Evolutionary conservation across 2,329 filamentous ascomycete species (phyloP), one percentile per base, ranked within the genome.

Genomic region (Epichloe scottii): DNA sequence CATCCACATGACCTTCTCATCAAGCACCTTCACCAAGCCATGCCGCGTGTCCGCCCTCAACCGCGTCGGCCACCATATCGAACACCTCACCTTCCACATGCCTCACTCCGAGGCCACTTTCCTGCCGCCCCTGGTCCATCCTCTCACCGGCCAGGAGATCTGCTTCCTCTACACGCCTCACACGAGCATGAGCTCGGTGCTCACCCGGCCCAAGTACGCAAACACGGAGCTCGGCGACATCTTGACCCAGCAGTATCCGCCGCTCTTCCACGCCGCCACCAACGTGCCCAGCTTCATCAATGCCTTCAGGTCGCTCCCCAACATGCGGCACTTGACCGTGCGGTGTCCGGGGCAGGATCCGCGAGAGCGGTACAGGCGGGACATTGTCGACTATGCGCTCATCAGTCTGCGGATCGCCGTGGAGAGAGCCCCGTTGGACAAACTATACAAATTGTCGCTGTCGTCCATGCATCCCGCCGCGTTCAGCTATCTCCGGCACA

Each of bases 191-290:
- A 76, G 76, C 33, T 79, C 74, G 50, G 78, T 74, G 44, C 69
- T 82, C 58, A 74, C 78, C 56, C 73, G 82, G 50, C 85, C 85
- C 48, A 91, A 88, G 68, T 94, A 94, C 65, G 87, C 85, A 58
- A 87, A 83, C 64, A 76, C 78, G 59, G 85, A 88, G 60, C 80
- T 93, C 60, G 89, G 84, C 54, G 85, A 91, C 62, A 77, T 94
- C 53, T 75, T 95, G 54, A 87, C 88, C 14, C 82, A 88, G 63
- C 89, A 95, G 68, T 95, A 94, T 61, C 87, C 88, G 49, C 87
- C 89, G 5, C 71, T 95, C 3, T 95, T 95, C 69, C 89, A 95
- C 62, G 87, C 89, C 6, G 87, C 89, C 7, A 91, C 87, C 54
- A 93, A 95, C 62, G 84, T 94, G 6, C 79, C 86, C 5, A 86